Evolutionary conservation across 495 filamentous ascomycete species (phyloP), one percentile per base, ranked within the genome.

Genomic region (Annulohypoxylon moriforme): DNA sequence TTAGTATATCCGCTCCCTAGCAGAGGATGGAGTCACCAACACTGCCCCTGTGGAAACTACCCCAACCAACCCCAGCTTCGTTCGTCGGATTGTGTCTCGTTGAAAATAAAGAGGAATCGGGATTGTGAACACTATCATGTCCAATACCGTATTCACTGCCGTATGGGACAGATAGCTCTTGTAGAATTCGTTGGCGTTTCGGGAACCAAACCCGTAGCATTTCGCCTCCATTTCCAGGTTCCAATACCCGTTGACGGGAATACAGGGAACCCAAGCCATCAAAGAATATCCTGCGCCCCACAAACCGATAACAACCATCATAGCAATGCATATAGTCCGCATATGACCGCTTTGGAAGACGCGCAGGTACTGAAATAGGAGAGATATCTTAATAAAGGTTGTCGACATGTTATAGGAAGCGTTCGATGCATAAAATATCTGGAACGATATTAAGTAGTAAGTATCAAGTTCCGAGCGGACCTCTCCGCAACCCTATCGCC

Each of bases 301-400:
- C 3, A 72, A n/a, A 10, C 69, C 33, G 9, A 75, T 60, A 18
- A 75, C 10, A 10, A 71, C 55, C 20, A 78, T 38, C 59, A 74
- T 62, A 13, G 69, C 2, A 44, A 73, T 72, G 31, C 76, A 72
- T 13, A 69, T 72, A 31, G 53, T 68, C 13, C 72, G 64, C 67
- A 72, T 69, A 2, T 55, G 60, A 8, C 75, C 76, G 40, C 44
- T 36, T 1, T 61, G 65, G 50, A 68, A 78, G 42, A 78, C 56
- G 9, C 76, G 75, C 42, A 78, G 63, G 53, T 77, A 78, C 42
- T 78, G 76, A 31, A 75, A 77, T 57, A 78, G 56, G 33, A 75
- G 72, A n/a, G 69, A 75, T 24, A 78, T 60, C 66, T 78, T 78
- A 55, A 80, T 77, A 10, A 78, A 66, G 24, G 74, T 72, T 3